Base-by-base conservation (phyloP, 2,329 filamentous ascomycete genomes). In the Epichloe amarillans region DNA sequence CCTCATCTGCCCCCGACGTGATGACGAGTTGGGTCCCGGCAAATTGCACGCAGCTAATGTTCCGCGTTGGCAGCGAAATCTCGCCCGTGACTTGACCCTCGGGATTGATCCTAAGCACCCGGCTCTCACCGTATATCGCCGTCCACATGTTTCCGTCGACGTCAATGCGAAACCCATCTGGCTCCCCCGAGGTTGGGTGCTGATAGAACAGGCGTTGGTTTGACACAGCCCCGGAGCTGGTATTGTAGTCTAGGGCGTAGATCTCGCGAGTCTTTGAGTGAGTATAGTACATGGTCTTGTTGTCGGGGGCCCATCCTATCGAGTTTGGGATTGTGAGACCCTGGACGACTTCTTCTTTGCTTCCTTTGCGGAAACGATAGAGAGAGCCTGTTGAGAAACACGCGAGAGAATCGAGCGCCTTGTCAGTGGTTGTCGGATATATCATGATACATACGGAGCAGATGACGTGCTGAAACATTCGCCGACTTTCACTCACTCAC, bases 141-240 rank as follows among this genome's bases (percentile, higher is more conserved):
- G 86, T 83, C 90, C 91, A 96, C 60, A 95, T 75, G 69, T 85
- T 84, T n/a, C 88, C 89, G 50, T 94, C 80, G 42, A 76, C 77
- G 62, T 96, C 90, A 60, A 94, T 78, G 55, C 84, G 83, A 68
- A 91, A 90, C 2, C 90, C 90, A 66, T 96, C 90, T 1, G 88
- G 88, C 55, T 80, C 79, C 46, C 83, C 83, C 26, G 75, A 65
- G 1, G 77, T 77, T 4, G 77, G 73, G 62, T 89, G 80, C 51
- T 76, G 71, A 69, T 89, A 91, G 68, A 89, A 88, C 38, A 83
- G 71, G 50, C 85, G 80, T 61, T 80, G 77, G 66, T 86, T 83
- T 52, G 75, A 77, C 49, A 88, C 73, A n/a, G 69, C 69, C 37
- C 84, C 85, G 2, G 77, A 81, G n/a, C 66, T 63, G 1, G 69